Base-by-base conservation (phyloP, 2,329 filamentous ascomycete species). In the Neonectria neomacrospora region DNA sequence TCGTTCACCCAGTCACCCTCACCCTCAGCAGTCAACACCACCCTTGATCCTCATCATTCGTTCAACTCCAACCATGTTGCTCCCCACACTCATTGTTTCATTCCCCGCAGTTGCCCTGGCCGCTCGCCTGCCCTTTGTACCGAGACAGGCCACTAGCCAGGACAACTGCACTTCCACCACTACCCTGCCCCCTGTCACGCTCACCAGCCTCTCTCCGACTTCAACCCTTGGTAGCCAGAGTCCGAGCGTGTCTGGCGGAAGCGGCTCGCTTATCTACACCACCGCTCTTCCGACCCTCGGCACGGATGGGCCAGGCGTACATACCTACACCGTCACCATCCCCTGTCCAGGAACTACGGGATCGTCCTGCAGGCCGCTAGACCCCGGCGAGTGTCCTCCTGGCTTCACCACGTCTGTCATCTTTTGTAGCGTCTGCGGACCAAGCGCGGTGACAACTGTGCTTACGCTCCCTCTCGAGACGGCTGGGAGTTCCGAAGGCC, bases 261-360 rank as follows among this genome's bases (percentile, higher is more conserved):
- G 45, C 23, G 45, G 45, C 23, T 48, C 45, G 16, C 45, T 48
- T 14, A 48, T 48, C 23, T 48, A 54, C 48, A 59, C 56, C 16
- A 59, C 56, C 9, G 56, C 56, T 51, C 45, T 59, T 22, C 54
- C 54, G 37, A 61, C 63, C 6, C 45, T 67, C 8, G 65, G 65
- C 14, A 32, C 54, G 7, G 30, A 63, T 51, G 63, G 64, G 20
- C 45, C 47, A 4, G 54, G 39, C 4, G 10, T 57, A n/a, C 54
- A 66, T 23, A 66, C 58, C 30, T 67, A 67, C 54, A 64, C 64
- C 7, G 39, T 66, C 45, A 66, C 64, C 11, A 51, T 37, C 16
- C 59, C 63, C 22, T 67, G 59, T 44, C 45, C 45, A 2, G 45
- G 23, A 10, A 30, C 45, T 8, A 20, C 51, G 18, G 18, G 22